Conservation (phyloP, 177 flowering plant genomes). For the Telopea speciosissima region DNA sequence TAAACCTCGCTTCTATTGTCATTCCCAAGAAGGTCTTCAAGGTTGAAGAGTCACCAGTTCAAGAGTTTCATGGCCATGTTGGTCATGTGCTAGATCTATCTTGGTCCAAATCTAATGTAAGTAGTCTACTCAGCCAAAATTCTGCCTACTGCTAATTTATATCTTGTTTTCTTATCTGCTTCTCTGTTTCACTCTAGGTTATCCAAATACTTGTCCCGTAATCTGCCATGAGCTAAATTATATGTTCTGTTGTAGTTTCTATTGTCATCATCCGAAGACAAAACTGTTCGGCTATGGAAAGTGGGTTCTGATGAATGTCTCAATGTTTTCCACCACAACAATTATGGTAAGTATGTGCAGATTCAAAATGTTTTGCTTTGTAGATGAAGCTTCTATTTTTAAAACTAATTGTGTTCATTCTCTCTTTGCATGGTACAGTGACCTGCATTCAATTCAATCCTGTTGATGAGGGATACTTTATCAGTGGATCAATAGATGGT, state of each 20-base stretch:
- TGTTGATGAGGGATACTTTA: slow-evolving; percentile 58
- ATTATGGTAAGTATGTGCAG: slow-evolving; percentile 50
- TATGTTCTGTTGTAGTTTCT: slow-evolving; percentile 45
- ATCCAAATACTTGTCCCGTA: background rate
- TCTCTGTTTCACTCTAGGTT: background rate
- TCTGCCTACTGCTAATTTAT: background rate
- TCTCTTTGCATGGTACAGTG: slow-evolving; percentile 43
- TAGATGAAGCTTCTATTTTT: background rate
- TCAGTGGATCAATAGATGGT: slow-evolving; percentile 90
- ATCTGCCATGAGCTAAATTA: background rate
- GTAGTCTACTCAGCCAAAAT: slow-evolving; percentile 15
- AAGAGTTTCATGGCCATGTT: slow-evolving; percentile 66
- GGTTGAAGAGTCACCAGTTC: slow-evolving; percentile 61
- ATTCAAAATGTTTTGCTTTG: background rate
- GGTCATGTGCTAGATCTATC: slow-evolving; percentile 67
- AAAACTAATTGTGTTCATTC: slow-evolving; percentile 6
- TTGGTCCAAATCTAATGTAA: slow-evolving; percentile 82
- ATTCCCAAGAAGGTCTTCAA: slow-evolving; percentile 60
- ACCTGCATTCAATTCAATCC: slow-evolving; percentile 94
- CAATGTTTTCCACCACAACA: slow-evolving; percentile 55
- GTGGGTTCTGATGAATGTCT: slow-evolving; percentile 51
- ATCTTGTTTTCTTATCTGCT: background rate
- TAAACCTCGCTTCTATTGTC: slow-evolving; percentile 28
- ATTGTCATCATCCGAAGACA: slow-evolving; percentile 79
- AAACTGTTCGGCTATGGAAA: slow-evolving; percentile 85